These are phyloP conservation scores for Dactylonectria estremocensis DNA, from an alignment of 2,329 filamentous ascomycete species.

Conservation along the genomic window DNA sequence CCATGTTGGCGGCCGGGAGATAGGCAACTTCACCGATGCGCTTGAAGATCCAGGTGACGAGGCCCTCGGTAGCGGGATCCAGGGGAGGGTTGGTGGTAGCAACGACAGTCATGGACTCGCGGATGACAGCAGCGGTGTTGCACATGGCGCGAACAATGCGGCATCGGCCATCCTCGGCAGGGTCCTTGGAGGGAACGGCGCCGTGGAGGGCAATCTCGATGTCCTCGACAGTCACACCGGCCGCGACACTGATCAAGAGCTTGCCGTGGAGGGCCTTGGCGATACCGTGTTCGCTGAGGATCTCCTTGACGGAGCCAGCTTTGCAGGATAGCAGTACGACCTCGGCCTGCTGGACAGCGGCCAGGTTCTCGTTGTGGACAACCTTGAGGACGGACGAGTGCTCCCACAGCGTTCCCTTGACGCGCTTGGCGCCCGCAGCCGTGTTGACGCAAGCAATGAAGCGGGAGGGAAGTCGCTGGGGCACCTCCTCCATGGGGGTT, in stretches of 20 bases:
- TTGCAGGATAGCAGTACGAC: constrained; percentile 87
- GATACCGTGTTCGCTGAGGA: constrained; percentile 79
- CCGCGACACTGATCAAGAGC: constrained; percentile 85
- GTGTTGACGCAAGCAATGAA: constrained; percentile 88
- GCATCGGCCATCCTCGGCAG: constrained; percentile 66
- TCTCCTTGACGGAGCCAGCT: constrained; percentile 79
- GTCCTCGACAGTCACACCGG: constrained; percentile 80
- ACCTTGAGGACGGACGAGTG: constrained; percentile 76
- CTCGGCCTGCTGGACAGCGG: constrained; percentile 77
- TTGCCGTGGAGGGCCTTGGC: constrained; percentile 82
- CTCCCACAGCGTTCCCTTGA: constrained; percentile 75
- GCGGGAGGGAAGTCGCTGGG: constrained; percentile 74
- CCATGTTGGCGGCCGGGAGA: constrained; percentile 78
- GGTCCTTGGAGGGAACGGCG: constrained; percentile 62
- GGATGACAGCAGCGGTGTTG: constrained; percentile 84
- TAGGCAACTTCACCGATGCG: constrained; percentile 80
- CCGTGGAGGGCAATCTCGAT: constrained; percentile 77
- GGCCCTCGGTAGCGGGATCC: constrained; percentile 63
- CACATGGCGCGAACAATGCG: constrained; percentile 85
- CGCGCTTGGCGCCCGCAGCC: constrained; percentile 77
- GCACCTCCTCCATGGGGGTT: constrained; percentile 64
- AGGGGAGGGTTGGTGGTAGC: constrained; percentile 73
- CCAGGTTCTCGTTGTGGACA: constrained; percentile 80
- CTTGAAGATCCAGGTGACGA: constrained; percentile 84
- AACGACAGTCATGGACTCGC: constrained; percentile 88